Conservation (phyloP, 2,329 filamentous ascomycete species). For the Venturia oleaginea region DNA sequence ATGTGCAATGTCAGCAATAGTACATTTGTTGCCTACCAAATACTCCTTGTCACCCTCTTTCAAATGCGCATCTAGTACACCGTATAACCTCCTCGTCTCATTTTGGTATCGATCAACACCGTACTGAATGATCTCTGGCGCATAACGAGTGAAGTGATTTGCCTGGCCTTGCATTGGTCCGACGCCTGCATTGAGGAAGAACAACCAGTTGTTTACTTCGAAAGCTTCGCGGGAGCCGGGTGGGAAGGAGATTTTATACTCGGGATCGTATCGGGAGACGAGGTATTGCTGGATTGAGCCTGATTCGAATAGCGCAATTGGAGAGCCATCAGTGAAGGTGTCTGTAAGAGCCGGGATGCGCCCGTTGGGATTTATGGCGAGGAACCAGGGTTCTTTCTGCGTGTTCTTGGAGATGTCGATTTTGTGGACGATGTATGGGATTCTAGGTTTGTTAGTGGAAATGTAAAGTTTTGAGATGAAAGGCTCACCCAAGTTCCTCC, state of each 20-base stretch:
- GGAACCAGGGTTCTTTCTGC: conserved; percentile 23
- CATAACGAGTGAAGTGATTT: conserved; percentile 77
- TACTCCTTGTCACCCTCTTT: conserved; percentile 18
- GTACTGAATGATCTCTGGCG: conserved; percentile 48
- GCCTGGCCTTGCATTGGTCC: conserved; percentile 78
- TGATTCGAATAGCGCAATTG: conserved; percentile 49
- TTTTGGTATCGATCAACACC: conserved; percentile 39
- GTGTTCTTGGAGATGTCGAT: conserved; percentile 52
- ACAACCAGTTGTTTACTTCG: conserved; percentile 69
- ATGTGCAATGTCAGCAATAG: conserved; percentile 47
- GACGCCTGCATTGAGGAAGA: conserved; percentile 65
- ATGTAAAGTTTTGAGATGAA: conserved; percentile 67
- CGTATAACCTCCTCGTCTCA: conserved; percentile 38
- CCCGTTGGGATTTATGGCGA: conserved; percentile 34
- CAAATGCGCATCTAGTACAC: conserved; percentile 37
- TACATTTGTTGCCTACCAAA: conserved; percentile 36
- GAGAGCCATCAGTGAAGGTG: conserved; percentile 43
- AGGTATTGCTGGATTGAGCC: conserved; percentile 25
- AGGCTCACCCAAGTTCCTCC: conserved; percentile 51
- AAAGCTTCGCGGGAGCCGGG: conserved; percentile 62
- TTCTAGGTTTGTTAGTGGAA: conserved; percentile 22
- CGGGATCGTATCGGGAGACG: conserved; percentile 35
- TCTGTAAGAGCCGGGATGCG: conserved; percentile 38
- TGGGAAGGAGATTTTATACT: conserved; percentile 39
- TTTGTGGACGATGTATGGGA: conserved; percentile 31